These are phyloP conservation scores for Kodamaea alishanica DNA, from an alignment of 1,139 yeast genomes.

Conservation along the genomic window DNA sequence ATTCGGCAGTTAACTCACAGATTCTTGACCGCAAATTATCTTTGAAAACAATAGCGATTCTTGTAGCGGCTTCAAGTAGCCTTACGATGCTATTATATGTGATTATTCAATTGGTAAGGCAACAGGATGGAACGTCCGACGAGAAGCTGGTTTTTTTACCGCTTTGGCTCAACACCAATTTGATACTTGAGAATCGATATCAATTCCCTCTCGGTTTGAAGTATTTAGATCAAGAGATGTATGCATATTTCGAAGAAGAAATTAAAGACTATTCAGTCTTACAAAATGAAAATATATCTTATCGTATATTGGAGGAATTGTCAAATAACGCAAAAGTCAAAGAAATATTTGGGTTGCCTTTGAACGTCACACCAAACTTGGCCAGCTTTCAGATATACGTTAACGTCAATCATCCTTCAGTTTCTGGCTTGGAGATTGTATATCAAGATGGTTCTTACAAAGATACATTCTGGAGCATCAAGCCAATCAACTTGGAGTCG, in stretches of 20 bases:
- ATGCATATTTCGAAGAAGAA: conserved; percentile 13
- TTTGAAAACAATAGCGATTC: conserved; percentile 20
- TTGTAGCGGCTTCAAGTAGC: conserved; percentile 23
- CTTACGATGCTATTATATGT: conserved; percentile 26
- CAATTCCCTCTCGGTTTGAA: conserved; percentile 24
- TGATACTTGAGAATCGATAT: conserved; percentile 16
- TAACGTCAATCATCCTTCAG: conserved; percentile 26
- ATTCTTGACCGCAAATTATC: conserved; percentile 13
- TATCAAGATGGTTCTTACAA: conserved; percentile 3
- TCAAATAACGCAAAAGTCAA: conserved; percentile 21
- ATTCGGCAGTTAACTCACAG: conserved; percentile 4
- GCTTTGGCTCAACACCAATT: conserved; percentile 30
- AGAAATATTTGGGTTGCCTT: conserved; percentile 30
- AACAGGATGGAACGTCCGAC: conserved; percentile 11
- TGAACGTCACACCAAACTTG: conserved; percentile 11
- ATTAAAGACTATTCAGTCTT: conserved; percentile 16
- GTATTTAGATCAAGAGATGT: conserved; percentile 26
- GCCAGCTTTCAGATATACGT: conserved; percentile 25
- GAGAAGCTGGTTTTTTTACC: conserved; percentile 25
- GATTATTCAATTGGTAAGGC: conserved; percentile 18
- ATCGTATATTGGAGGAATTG: conserved; percentile 28
- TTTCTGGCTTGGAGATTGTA: conserved; percentile 28
- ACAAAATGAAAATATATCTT: conserved; percentile 23
- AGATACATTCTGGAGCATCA: conserved; percentile 24
- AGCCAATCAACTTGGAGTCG: conserved; percentile 23